Percentiles rank a stretch among this genome's conserved stretches.
Conservation (phyloP, 2,329 filamentous ascomycete species). For the Scedosporium minutisporum region DNA sequence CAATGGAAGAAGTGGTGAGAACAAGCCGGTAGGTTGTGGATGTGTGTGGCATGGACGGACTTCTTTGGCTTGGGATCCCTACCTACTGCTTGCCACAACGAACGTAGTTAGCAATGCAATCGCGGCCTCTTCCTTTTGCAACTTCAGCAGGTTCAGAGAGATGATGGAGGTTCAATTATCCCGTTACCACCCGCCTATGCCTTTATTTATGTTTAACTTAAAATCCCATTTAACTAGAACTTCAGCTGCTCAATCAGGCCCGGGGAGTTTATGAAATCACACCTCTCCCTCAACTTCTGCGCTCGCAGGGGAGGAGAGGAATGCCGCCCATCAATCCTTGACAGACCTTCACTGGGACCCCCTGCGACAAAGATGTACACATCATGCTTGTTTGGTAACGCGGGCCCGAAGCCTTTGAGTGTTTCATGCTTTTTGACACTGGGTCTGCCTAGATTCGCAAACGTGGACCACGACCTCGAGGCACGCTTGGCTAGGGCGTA, state of each 20-base stretch:
- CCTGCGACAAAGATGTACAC: constrained; percentile 32
- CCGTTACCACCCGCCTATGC: too few relatives aligned
- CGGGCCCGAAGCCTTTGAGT: constrained; percentile 29
- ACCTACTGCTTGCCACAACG: too few relatives aligned
- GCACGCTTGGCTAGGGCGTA: constrained; percentile 26
- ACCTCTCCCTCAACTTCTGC: constrained; percentile 36
- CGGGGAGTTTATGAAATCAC: constrained; percentile 33
- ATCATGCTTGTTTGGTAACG: constrained; percentile 19
- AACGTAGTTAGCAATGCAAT: too few relatives aligned
- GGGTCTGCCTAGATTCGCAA: constrained; percentile 29
- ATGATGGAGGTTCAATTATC: too few relatives aligned
- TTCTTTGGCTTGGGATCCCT: too few relatives aligned
- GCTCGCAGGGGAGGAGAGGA: constrained; percentile 23
- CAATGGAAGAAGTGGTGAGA: too few relatives aligned
- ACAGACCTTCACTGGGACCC: constrained; percentile 31
- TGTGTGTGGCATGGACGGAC: too few relatives aligned
- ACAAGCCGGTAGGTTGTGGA: too few relatives aligned
- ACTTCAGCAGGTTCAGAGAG: too few relatives aligned
- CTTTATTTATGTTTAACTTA: too few relatives aligned
- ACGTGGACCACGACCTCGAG: constrained; percentile 38
- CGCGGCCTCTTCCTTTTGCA: too few relatives aligned
- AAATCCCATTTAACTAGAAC: constrained; percentile 18
- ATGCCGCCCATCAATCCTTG: constrained; percentile 24
- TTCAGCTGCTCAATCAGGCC: constrained; percentile 31
- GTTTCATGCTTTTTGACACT: constrained; percentile 22